Conservation (phyloP, 495 filamentous ascomycete species). For the Xylaria curta region DNA sequence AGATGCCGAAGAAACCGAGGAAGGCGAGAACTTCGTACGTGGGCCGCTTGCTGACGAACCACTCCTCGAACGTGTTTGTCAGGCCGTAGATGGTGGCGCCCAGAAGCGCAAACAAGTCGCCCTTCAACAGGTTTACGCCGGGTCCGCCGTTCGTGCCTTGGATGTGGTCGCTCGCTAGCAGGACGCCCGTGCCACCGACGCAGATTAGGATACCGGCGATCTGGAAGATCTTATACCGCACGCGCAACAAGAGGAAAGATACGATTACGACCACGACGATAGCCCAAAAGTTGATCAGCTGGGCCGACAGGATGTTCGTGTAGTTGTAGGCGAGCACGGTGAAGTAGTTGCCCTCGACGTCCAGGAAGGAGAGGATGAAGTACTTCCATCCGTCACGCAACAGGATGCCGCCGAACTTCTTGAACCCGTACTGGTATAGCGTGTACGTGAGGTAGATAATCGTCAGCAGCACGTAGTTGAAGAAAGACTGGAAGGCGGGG, state of each 20-base stretch:
- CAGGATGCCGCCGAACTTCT: constrained; percentile 68
- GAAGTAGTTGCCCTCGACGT: constrained; percentile 98
- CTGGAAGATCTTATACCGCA: constrained; percentile 88
- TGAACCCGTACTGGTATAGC: constrained; percentile 79
- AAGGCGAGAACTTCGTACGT: constrained; percentile 94
- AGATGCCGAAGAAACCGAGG: constrained; percentile 83
- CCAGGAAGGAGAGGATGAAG: constrained; percentile 87
- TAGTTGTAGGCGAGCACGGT: constrained; percentile 93
- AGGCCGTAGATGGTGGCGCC: constrained; percentile 93
- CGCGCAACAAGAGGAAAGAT: constrained; percentile 79
- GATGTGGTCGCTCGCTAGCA: constrained; percentile 88
- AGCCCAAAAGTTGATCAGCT: constrained; percentile 98
- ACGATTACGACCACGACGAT: constrained; percentile 90
- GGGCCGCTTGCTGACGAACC: constrained; percentile 83
- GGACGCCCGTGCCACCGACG: constrained; percentile 88
- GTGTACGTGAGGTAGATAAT: constrained; percentile 83
- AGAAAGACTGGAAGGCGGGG: constrained; percentile 95
- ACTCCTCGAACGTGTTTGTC: constrained; percentile 90
- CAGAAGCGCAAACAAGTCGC: constrained; percentile 88
- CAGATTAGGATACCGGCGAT: constrained; percentile 86
- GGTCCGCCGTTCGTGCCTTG: constrained; percentile 67
- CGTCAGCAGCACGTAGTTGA: constrained; percentile 89
- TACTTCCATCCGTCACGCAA: constrained; percentile 88
- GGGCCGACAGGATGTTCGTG: constrained; percentile 87
- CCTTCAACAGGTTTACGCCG: constrained; percentile 78